phyloP scores from a whole-genome alignment of 2,329 filamentous ascomycete species.

The Talaromyces amestolkiae region DNA sequence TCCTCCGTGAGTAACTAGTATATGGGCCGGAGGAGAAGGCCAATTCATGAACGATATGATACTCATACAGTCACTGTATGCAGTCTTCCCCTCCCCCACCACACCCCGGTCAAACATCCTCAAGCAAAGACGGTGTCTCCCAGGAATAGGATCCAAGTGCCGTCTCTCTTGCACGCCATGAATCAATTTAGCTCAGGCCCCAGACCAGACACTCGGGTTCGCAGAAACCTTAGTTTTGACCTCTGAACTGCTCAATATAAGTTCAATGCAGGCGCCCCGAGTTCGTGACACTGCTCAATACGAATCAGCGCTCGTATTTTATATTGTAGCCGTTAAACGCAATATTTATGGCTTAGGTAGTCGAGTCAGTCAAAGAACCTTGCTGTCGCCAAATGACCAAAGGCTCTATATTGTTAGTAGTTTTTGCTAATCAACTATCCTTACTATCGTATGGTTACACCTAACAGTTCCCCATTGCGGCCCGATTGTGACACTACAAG shows the following conservation, averaged over 20 bases:
- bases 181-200: background rate
- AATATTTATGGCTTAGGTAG: background rate
- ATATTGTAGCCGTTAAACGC: background rate
- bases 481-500: constrained; percentile 2
- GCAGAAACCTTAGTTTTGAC: background rate
- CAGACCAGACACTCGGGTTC: constrained; percentile 4
- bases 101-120: constrained; percentile 4
- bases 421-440: background rate
- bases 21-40: background rate
- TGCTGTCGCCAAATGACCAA: background rate
- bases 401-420: background rate
- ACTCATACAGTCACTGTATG: background rate
- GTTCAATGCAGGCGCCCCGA: background rate
- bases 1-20: background rate
- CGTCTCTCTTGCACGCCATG: background rate
- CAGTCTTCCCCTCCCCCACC: background rate
- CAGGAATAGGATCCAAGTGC: background rate
- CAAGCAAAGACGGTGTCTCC: background rate
- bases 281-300: background rate
- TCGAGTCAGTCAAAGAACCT: background rate
- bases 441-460: background rate
- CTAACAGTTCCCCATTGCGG: background rate
- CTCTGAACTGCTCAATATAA: background rate
- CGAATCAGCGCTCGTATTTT: background rate
- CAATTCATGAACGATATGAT: background rate